Conservation (phyloP, 148 eudicot species). For the Rhododendron williamsianum region DNA sequence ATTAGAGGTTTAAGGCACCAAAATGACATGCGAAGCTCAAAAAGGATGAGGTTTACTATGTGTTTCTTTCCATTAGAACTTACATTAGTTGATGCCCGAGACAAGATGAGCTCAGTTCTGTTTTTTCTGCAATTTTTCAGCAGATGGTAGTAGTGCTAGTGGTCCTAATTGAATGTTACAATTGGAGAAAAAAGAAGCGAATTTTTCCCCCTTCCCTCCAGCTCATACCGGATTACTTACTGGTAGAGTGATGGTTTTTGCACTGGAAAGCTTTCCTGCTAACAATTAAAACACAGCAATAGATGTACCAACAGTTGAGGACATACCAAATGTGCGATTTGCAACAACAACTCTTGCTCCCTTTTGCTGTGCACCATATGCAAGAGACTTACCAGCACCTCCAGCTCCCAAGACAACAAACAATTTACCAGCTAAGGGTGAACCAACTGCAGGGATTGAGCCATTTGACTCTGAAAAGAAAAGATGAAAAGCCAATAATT, state of each 20-base stretch:
- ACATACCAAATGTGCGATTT: slow-evolving; percentile 63
- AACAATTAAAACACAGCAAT: neutral
- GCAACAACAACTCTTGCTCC: slow-evolving; percentile 76
- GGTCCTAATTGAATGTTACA: neutral
- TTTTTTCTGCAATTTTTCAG: neutral
- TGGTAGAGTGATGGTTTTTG: neutral
- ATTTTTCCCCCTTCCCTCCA: too few species aligned
- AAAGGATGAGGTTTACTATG: neutral
- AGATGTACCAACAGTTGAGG: neutral
- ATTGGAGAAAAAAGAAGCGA: too few species aligned
- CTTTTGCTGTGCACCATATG: slow-evolving; percentile 74
- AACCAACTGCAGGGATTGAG: slow-evolving; percentile 21
- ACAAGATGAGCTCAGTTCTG: neutral
- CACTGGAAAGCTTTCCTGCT: neutral
- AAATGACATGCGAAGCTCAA: neutral
- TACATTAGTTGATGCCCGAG: neutral
- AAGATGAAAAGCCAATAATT: neutral
- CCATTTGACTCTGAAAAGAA: slow-evolving; percentile 25
- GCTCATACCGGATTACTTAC: neutral
- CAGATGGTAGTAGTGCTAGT: neutral
- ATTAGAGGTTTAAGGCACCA: neutral
- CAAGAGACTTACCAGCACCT: slow-evolving; percentile 86
- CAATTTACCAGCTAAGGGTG: slow-evolving; percentile 64
- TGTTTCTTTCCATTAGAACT: neutral
- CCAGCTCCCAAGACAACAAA: slow-evolving; percentile 88